These are phyloP conservation scores for Clarkia xantiana DNA, from an alignment of 345 rosid species.

Conservation along the genomic window DNA sequence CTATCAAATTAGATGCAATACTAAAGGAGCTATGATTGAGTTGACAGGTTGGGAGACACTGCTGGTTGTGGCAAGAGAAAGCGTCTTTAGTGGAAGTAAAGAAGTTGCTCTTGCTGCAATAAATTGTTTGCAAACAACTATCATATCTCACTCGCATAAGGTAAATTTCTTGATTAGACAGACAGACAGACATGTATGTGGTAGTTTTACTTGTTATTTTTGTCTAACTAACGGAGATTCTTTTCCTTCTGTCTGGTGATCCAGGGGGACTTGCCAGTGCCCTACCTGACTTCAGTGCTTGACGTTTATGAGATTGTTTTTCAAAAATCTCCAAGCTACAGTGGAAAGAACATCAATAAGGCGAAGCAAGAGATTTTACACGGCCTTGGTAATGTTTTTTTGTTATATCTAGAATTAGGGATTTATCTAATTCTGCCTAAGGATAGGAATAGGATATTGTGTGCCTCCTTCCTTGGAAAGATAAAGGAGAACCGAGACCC, in stretches of 20 bases:
- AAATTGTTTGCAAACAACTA: conserved; percentile 76
- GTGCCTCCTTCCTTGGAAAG: no score
- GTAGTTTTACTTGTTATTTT: background rate
- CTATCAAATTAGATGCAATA: background rate
- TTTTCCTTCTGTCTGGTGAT: conserved; percentile 1
- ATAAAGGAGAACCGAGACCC: no score
- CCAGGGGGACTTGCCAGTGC: conserved; percentile 62
- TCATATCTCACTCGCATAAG: conserved; percentile 66
- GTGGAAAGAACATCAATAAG: conserved; percentile 43
- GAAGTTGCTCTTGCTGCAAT: conserved; percentile 90
- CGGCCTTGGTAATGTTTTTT: conserved; percentile 64
- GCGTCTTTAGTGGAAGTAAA: conserved; percentile 75
- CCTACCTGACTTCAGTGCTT: conserved; percentile 68
- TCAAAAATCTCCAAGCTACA: conserved; percentile 52
- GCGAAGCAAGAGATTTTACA: conserved; percentile 87
- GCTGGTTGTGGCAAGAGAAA: conserved; percentile 58
- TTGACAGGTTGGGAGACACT: conserved; percentile 84
- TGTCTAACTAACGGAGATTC: background rate
- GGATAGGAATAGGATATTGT: no score
- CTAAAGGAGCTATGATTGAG: background rate
- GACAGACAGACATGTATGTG: background rate
- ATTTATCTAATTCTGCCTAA: no score
- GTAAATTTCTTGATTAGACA: conserved; percentile 20
- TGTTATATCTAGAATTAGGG: no score
- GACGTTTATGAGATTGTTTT: conserved; percentile 72